Evolutionary conservation across 208 protist species (phyloP).

Genomic region (Crithidia bombi): DNA sequence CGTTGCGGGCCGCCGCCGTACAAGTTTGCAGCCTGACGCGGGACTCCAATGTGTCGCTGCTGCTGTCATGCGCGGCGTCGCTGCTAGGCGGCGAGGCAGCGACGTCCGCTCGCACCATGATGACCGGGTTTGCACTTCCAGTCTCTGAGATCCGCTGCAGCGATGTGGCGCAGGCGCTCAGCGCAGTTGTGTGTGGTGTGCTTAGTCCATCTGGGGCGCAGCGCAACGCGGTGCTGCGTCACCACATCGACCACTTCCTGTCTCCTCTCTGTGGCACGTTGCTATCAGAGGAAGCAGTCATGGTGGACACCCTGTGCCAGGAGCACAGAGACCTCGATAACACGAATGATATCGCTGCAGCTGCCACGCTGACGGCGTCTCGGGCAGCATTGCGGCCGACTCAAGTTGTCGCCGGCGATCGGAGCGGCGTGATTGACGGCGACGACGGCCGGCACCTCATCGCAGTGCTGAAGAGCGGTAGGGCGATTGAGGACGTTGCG

Average conservation of each 20-base stretch:
- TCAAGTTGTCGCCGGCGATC: background rate
- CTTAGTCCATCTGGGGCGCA: background rate
- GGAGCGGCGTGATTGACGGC: background rate
- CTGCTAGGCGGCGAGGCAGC: background rate
- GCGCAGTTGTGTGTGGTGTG: background rate
- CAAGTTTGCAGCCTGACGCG: constrained; percentile 14
- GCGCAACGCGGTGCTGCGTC: constrained; percentile 5
- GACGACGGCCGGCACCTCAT: background rate
- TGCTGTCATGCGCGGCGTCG: constrained; percentile 13
- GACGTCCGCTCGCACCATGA: background rate
- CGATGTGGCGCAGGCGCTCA: background rate
- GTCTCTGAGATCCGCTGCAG: too few species aligned
- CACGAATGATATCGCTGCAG: background rate
- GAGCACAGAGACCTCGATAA: background rate
- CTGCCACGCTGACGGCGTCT: background rate
- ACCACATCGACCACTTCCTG: constrained; percentile 9
- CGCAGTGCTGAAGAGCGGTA: background rate
- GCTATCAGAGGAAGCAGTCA: constrained; percentile 11
- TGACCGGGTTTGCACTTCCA: too few species aligned
- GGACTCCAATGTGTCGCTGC: constrained; percentile 2
- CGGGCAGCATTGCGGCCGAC: background rate
- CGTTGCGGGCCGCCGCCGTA: background rate
- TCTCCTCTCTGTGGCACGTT: constrained; percentile 7
- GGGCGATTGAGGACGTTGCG: background rate
- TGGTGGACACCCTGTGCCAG: background rate